A percentile compares a stretch with the other conserved stretches of the same genome.
phyloP scores from a whole-genome alignment of 202 grass and related monocot species.

The Musa balbisiana region DNA sequence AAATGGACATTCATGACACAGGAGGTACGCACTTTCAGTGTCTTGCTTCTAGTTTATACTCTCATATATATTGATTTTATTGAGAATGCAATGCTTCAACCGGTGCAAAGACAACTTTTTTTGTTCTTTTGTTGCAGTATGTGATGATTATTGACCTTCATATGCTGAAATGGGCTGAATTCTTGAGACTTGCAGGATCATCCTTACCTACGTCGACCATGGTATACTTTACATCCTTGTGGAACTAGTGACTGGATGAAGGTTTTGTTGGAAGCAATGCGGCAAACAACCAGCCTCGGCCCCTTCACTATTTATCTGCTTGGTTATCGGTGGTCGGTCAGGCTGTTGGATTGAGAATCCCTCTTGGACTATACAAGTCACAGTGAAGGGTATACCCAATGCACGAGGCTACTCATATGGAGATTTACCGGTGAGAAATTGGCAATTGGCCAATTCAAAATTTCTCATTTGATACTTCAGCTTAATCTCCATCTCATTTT shows the following conservation, averaged over 20 bases:
- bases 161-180: background rate
- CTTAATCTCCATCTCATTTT: too few species aligned
- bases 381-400: too few species aligned
- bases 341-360: conserved; percentile 65
- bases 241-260: conserved; percentile 88
- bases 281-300: conserved; percentile 7
- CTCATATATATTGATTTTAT: too few species aligned
- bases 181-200: conserved; percentile 46
- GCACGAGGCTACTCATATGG: too few species aligned
- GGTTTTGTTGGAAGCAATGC: conserved; percentile 37
- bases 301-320: conserved; percentile 50
- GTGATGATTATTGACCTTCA: background rate
- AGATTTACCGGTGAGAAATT: too few species aligned
- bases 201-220: conserved; percentile 70
- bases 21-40: conserved; percentile 40
- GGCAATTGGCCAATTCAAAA: too few species aligned
- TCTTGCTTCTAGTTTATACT: too few species aligned
- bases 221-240: conserved; percentile 89
- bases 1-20: conserved; percentile 94
- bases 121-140: background rate
- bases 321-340: conserved; percentile 81
- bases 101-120: background rate
- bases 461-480: too few species aligned
- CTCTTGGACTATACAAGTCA: conserved; percentile 43
- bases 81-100: too few species aligned